Conservation (phyloP, 1,284 basidiomycete species). For the Microbotryum intermedium region DNA sequence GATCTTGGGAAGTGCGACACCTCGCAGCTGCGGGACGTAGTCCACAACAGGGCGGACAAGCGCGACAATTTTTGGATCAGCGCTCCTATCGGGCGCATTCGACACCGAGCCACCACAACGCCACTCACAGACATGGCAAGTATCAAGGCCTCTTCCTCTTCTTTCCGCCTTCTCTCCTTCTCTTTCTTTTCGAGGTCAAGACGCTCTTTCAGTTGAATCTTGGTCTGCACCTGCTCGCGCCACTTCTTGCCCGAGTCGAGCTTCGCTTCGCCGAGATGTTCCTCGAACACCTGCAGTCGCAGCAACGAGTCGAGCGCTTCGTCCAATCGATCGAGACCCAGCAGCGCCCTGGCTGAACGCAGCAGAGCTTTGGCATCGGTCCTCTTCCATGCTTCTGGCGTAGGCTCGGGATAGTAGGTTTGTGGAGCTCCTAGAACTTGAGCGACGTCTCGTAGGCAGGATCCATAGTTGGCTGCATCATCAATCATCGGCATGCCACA, state of each 20-base stretch:
- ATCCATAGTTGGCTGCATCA: slow-evolving; percentile 68
- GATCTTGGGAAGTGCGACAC: slow-evolving; percentile 48
- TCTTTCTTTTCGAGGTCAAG: slow-evolving; percentile 47
- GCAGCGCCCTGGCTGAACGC: slow-evolving; percentile 65
- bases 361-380: slow-evolving; percentile 71
- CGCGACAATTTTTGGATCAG: slow-evolving; percentile 14
- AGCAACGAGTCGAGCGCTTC: slow-evolving; percentile 73
- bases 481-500: background rate
- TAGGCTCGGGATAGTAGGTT: slow-evolving; percentile 23
- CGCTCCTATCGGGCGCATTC: background rate
- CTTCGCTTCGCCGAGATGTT: slow-evolving; percentile 1
- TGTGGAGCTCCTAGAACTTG: slow-evolving; percentile 50
- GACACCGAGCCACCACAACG: slow-evolving; percentile 4
- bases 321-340: slow-evolving; percentile 60
- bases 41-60: slow-evolving; percentile 14
- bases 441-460: slow-evolving; percentile 73
- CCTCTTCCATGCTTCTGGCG: slow-evolving; percentile 4
- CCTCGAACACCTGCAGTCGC: slow-evolving; percentile 45
- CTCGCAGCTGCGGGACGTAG: slow-evolving; percentile 50
- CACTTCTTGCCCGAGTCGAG: slow-evolving; percentile 42
- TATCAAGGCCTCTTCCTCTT: slow-evolving; percentile 46
- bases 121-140: slow-evolving; percentile 54
- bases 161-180: slow-evolving; percentile 47
- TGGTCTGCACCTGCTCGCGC: slow-evolving; percentile 30
- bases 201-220: slow-evolving; percentile 40